Percentiles rank a stretch among this genome's conserved stretches.
These are phyloP conservation scores for Macrotyloma uniflorum DNA, from an alignment of 306 rosid genomes.

Conservation along the genomic window DNA sequence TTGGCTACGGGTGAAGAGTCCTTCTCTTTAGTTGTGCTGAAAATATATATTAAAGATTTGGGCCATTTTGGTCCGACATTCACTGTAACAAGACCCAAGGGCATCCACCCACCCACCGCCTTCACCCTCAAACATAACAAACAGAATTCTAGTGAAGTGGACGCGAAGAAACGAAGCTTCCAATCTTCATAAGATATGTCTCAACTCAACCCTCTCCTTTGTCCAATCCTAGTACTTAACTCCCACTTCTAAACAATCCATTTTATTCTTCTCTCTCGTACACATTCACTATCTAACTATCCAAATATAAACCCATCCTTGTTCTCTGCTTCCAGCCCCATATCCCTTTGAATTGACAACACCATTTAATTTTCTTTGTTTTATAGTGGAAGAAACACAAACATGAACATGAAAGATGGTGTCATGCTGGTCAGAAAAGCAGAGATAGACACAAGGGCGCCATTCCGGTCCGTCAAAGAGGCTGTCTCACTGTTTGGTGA, in stretches of 20 bases:
- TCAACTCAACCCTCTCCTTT: conserved; percentile 8
- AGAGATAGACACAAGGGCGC: conserved; percentile 80
- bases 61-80: conserved; percentile 36
- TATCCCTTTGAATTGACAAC: too few species aligned
- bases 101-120: conserved; percentile 58
- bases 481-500: conserved; percentile 87
- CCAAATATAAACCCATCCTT: not conserved
- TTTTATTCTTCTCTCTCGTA: conserved; percentile 1
- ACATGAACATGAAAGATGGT: conserved; percentile 50
- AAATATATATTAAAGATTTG: not conserved
- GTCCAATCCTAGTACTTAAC: conserved; percentile 5
- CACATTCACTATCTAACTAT: not conserved
- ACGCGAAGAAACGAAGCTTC: conserved; percentile 97
- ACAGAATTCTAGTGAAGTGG: conserved; percentile 92
- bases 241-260: conserved; percentile 16
- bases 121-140: conserved; percentile 48
- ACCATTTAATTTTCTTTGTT: not conserved
- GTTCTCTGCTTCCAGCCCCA: too few species aligned
- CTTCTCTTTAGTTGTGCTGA: conserved; percentile 39
- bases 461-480: conserved; percentile 86
- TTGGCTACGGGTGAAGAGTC: conserved; percentile 52
- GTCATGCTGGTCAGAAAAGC: conserved; percentile 53
- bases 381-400: conserved; percentile 8
- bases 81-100: conserved; percentile 28
- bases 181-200: conserved; percentile 28